These are phyloP conservation scores for Aquilaria agallochum DNA, from an alignment of 441 rosid genomes.

Conservation along the genomic window DNA sequence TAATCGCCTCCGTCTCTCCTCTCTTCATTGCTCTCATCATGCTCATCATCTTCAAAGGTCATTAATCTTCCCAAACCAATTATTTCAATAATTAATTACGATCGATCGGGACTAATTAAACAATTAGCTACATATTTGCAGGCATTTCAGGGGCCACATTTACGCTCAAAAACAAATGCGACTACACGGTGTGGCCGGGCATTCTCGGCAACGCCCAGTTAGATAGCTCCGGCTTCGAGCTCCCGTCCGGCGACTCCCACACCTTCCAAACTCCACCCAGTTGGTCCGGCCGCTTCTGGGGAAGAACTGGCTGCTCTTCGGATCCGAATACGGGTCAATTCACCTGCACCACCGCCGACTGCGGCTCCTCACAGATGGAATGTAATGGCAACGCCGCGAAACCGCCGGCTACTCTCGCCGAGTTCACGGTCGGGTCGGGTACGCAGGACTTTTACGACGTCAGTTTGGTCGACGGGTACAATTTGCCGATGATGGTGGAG, in stretches of 20 bases:
- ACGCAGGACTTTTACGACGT: slow-evolving; percentile 46
- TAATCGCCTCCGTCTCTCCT: slow-evolving; percentile 11
- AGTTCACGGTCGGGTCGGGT: slow-evolving; percentile 43
- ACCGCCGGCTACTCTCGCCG: slow-evolving; percentile 57
- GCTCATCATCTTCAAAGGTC: slow-evolving; percentile 29
- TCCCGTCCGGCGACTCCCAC: slow-evolving; percentile 34
- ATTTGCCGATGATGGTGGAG: slow-evolving; percentile 42
- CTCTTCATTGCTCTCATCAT: slow-evolving; percentile 22
- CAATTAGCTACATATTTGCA: slow-evolving; percentile 9
- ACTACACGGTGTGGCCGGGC: slow-evolving; percentile 66
- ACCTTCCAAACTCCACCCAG: slow-evolving; percentile 39
- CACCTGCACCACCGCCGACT: slow-evolving; percentile 50
- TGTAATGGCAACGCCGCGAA: slow-evolving; percentile 50
- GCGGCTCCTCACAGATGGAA: slow-evolving; percentile 49
- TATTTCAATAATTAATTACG: neutral
- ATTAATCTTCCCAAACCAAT: neutral
- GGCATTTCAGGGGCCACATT: slow-evolving; percentile 55
- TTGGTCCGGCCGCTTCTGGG: slow-evolving; percentile 81
- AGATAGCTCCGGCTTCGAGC: slow-evolving; percentile 52
- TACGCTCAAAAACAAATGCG: slow-evolving; percentile 44
- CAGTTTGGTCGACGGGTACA: slow-evolving; percentile 51
- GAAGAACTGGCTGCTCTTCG: slow-evolving; percentile 48
- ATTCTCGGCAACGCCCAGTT: slow-evolving; percentile 40
- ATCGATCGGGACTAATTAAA: too few species aligned
- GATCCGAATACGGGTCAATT: slow-evolving; percentile 38